Percentiles rank a stretch among this genome's conserved stretches.
phyloP scores from a whole-genome alignment of 2,329 filamentous ascomycete species.

The Trichoderma atrobrunneum region DNA sequence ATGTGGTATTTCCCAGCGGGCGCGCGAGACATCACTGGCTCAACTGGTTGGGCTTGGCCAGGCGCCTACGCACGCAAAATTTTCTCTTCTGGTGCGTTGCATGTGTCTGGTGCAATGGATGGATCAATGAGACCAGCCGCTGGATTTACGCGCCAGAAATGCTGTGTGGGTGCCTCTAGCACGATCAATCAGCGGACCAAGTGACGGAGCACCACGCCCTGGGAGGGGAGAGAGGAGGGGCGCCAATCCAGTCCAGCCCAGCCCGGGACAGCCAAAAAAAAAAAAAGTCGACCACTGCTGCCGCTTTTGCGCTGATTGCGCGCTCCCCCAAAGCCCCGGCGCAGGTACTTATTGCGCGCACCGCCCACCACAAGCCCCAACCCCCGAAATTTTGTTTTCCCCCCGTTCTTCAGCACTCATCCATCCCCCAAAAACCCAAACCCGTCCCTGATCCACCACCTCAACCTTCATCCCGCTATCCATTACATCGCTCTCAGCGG shows the following conservation, averaged over 20 bases:
- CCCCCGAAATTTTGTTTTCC: constrained; percentile 31
- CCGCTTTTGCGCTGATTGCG: constrained; percentile 35
- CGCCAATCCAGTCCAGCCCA: background rate
- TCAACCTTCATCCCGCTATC: constrained; percentile 20
- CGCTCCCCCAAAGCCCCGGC: constrained; percentile 24
- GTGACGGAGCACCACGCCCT: constrained; percentile 9
- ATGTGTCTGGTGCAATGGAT: background rate
- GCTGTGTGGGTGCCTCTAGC: constrained; percentile 17
- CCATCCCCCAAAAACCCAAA: constrained; percentile 26
- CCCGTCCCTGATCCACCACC: constrained; percentile 22
- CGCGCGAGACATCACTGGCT: background rate
- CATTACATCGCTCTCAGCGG: constrained; percentile 17
- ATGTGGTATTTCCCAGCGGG: background rate
- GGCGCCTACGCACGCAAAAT: constrained; percentile 12
- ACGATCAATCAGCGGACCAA: constrained; percentile 9
- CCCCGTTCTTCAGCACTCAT: constrained; percentile 32
- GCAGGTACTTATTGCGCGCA: constrained; percentile 38
- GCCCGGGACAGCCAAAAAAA: constrained; percentile 1
- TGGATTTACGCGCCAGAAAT: constrained; percentile 14
- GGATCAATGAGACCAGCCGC: background rate
- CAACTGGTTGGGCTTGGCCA: background rate
- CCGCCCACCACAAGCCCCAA: constrained; percentile 33
- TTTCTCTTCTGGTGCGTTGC: background rate
- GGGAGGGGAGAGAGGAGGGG: constrained; percentile 19
- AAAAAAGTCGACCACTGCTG: constrained; percentile 22